A percentile compares a stretch with the other conserved stretches of the same genome.
Evolutionary conservation across 1,284 basidiomycete genomes (phyloP).

Genomic region (Melampsora medusae): DNA sequence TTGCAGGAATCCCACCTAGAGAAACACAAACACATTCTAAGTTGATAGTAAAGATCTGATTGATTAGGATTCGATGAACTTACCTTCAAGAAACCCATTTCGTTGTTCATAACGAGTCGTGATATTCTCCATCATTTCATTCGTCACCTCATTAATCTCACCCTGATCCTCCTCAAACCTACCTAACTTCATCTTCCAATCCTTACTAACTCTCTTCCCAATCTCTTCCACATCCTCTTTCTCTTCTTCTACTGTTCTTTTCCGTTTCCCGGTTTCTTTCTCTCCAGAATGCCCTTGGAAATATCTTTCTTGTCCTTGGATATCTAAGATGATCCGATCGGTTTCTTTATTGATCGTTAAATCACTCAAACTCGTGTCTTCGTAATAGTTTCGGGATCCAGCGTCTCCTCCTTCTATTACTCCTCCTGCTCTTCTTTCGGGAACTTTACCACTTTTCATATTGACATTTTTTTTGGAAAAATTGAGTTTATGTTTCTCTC

Average conservation of each 20-base stretch:
- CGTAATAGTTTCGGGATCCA: conserved; percentile 37
- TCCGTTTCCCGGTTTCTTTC: conserved; percentile 1
- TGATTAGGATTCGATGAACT: background rate
- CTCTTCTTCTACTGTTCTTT: conserved; percentile 25
- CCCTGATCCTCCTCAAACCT: conserved; percentile 47
- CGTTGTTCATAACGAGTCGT: conserved; percentile 65
- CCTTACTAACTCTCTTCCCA: background rate
- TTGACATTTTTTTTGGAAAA: background rate
- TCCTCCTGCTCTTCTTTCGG: conserved; percentile 10
- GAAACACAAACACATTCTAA: background rate
- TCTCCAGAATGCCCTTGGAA: conserved; percentile 20
- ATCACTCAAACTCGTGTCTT: conserved; percentile 28
- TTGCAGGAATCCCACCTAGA: conserved; percentile 74
- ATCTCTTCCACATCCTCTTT: background rate
- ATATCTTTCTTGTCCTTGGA: conserved; percentile 37
- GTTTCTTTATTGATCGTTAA: conserved; percentile 10
- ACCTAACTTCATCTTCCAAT: conserved; percentile 35
- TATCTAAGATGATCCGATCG: conserved; percentile 32
- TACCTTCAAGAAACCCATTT: conserved; percentile 53
- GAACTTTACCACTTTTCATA: conserved; percentile 30
- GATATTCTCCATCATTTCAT: conserved; percentile 75
- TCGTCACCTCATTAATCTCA: conserved; percentile 66
- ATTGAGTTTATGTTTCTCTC: no score
- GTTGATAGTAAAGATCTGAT: background rate
- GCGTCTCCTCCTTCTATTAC: conserved; percentile 43